Conservation (phyloP, 2,329 filamentous ascomycete genomes). For the Fusarium clavum region DNA sequence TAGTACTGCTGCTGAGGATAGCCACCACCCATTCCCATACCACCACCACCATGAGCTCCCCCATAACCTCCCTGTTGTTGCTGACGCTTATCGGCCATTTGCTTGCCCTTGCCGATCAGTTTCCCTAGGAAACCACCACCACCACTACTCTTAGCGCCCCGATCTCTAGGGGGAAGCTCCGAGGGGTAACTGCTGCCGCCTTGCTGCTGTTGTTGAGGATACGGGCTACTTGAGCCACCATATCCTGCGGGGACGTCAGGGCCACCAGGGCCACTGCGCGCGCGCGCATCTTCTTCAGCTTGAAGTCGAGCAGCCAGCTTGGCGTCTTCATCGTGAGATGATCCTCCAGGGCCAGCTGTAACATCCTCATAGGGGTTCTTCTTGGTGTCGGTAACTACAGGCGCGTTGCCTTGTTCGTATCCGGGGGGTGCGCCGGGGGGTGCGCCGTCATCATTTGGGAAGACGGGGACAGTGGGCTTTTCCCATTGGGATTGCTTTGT, state of each 20-base stretch:
- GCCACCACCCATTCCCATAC: constrained; percentile 40
- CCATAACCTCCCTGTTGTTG: constrained; percentile 31
- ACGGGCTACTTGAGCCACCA: constrained; percentile 46
- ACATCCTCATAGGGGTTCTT: constrained; percentile 74
- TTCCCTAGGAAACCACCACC: constrained; percentile 64
- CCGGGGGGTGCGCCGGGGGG: constrained; percentile 74
- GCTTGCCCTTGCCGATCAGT: constrained; percentile 61
- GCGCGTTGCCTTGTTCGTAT: constrained; percentile 64
- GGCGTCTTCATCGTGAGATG: constrained; percentile 72
- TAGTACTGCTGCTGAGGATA: constrained; percentile 48
- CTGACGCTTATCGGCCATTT: constrained; percentile 49
- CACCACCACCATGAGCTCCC: constrained; percentile 31
- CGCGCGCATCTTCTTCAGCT: constrained; percentile 81
- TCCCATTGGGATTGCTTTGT: constrained; percentile 95
- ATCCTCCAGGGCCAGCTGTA: constrained; percentile 49
- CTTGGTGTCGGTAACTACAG: constrained; percentile 67
- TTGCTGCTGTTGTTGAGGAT: constrained; percentile 40
- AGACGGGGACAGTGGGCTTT: constrained; percentile 76
- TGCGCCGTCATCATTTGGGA: constrained; percentile 57
- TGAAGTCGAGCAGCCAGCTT: constrained; percentile 81
- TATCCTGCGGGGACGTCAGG: constrained; percentile 52
- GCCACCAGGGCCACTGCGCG: constrained; percentile 49
- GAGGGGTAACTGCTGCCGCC: constrained; percentile 48
- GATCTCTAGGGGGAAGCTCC: constrained; percentile 58
- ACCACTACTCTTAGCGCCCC: constrained; percentile 53